These are phyloP conservation scores for Quercus suber DNA, from an alignment of 306 rosid genomes.

Conservation along the genomic window DNA sequence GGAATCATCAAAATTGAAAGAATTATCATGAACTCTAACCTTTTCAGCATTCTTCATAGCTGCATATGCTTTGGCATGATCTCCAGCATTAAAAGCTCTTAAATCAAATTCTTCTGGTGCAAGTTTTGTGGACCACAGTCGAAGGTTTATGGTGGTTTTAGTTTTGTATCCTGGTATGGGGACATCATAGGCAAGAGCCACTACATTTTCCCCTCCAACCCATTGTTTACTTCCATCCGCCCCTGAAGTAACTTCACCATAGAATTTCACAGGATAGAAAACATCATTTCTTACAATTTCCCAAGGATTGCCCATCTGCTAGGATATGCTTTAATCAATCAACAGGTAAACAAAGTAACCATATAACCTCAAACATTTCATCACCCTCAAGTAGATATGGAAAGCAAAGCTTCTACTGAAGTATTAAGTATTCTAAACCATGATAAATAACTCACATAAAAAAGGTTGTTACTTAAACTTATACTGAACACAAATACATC, in stretches of 20 bases:
- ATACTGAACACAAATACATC: background rate
- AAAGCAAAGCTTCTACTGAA: background rate
- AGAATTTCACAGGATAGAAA: slow-evolving; percentile 74
- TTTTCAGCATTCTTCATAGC: slow-evolving; percentile 84
- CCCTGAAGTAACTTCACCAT: slow-evolving; percentile 71
- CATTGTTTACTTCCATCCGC: slow-evolving; percentile 77
- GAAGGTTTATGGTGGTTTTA: slow-evolving; percentile 77
- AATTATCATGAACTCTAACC: slow-evolving; percentile 33
- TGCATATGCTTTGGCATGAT: slow-evolving; percentile 68
- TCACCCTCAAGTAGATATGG: background rate
- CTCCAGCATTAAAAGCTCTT: slow-evolving; percentile 72
- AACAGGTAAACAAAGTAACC: slow-evolving; percentile 5
- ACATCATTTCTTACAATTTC: slow-evolving; percentile 89
- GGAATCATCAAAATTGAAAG: no score
- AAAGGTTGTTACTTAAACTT: background rate
- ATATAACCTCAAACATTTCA: background rate
- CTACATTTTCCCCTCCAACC: slow-evolving; percentile 93
- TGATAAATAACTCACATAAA: background rate
- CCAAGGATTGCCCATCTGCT: slow-evolving; percentile 97
- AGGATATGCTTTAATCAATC: slow-evolving; percentile 17
- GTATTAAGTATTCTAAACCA: background rate
- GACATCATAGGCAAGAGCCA: slow-evolving; percentile 89
- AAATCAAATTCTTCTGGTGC: slow-evolving; percentile 77
- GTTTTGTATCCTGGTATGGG: slow-evolving; percentile 98
- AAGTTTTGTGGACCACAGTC: slow-evolving; percentile 96